These are phyloP conservation scores for Margaritispora aquatica DNA, from an alignment of 495 filamentous ascomycete genomes.

Conservation along the genomic window DNA sequence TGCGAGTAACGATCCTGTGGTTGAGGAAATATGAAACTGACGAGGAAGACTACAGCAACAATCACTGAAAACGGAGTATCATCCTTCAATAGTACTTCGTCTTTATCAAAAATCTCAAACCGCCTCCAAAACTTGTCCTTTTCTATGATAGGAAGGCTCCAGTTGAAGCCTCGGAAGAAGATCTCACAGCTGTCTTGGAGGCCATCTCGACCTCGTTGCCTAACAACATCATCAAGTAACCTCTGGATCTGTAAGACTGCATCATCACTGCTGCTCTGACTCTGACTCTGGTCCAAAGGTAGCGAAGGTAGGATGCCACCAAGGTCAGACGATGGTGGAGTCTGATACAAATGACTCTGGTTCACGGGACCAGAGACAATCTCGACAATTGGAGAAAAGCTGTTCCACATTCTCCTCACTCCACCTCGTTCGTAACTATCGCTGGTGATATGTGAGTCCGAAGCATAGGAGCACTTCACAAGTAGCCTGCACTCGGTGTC, in stretches of 20 bases:
- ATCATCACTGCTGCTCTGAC: neutral
- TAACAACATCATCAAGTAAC: conserved; percentile 7
- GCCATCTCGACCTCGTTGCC: neutral
- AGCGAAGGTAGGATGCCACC: neutral
- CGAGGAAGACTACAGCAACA: neutral
- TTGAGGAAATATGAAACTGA: neutral
- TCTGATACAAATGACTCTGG: neutral
- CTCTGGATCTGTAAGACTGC: neutral
- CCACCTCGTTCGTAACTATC: neutral
- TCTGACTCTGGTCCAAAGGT: no score
- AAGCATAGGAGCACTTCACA: conserved; percentile 9
- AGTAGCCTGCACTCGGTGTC: conserved; percentile 2
- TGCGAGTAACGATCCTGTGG: neutral
- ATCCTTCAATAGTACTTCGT: neutral
- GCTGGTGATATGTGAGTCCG: neutral
- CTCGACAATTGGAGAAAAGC: neutral
- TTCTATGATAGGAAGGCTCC: conserved; percentile 10
- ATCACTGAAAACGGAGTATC: neutral
- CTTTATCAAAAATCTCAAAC: neutral
- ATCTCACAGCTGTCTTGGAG: neutral
- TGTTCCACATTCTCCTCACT: neutral
- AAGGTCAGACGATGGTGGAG: neutral
- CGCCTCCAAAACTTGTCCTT: conserved; percentile 3
- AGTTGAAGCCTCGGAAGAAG: conserved; percentile 14
- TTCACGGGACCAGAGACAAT: neutral